phyloP scores from a whole-genome alignment of 768 basidiomycete genomes.

The Trametes meyenii region DNA sequence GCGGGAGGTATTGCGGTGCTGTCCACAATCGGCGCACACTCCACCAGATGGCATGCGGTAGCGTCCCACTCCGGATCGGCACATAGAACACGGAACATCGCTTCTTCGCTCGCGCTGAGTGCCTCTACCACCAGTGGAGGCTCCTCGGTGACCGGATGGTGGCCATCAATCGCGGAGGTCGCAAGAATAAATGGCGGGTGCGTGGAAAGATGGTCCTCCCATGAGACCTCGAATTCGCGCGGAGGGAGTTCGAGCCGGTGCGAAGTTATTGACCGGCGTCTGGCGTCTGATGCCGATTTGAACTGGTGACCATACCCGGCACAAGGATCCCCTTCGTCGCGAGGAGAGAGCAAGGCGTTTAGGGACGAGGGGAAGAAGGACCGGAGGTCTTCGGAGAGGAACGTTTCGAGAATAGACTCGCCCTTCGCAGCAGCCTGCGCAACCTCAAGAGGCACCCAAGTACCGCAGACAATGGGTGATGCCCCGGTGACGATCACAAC shows the following conservation, averaged over 20 bases:
- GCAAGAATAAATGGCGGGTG: conserved; percentile 28
- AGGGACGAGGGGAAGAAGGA: conserved; percentile 65
- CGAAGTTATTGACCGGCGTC: conserved; percentile 32
- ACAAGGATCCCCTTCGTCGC: conserved; percentile 24
- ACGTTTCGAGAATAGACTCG: conserved; percentile 53
- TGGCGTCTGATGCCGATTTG: conserved; percentile 50
- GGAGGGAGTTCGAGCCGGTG: conserved; percentile 29
- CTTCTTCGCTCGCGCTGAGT: conserved; percentile 69
- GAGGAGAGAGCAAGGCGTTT: conserved; percentile 54
- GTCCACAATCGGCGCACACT: conserved; percentile 2
- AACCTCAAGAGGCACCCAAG: conserved; percentile 67
- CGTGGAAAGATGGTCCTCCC: conserved; percentile 33
- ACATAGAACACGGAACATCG: conserved; percentile 70
- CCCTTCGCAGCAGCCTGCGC: conserved; percentile 57
- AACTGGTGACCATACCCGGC: conserved; percentile 62
- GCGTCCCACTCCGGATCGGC: conserved; percentile 42
- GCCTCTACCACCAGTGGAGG: conserved; percentile 38
- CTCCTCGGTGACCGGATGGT: conserved; percentile 15
- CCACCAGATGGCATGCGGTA: conserved; percentile 41
- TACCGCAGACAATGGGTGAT: conserved; percentile 56
- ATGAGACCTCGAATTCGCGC: conserved; percentile 25
- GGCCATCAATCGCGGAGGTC: conserved; percentile 19
- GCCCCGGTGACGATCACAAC: conserved; percentile 56
- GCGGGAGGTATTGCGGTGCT: conserved; percentile 7
- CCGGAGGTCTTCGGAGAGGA: conserved; percentile 64